Evolutionary conservation across 208 protist species (phyloP).

Genomic region (Acanthamoeba polyphaga): DNA sequence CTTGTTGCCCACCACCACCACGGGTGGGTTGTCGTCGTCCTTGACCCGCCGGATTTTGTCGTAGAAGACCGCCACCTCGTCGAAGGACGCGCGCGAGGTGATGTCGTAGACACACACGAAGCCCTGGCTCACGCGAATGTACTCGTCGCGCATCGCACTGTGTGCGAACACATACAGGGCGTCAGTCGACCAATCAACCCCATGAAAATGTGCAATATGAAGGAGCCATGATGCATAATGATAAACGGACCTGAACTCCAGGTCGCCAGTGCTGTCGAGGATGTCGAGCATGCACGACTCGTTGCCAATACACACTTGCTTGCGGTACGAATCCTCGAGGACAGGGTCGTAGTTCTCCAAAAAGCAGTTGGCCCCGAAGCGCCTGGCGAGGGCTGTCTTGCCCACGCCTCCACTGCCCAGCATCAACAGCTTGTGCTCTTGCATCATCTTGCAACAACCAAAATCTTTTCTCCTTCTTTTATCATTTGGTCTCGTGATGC

Average conservation of each 20-base stretch:
- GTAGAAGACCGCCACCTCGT: slow-evolving; percentile 65
- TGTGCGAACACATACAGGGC: not conserved
- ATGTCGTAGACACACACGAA: slow-evolving; percentile 82
- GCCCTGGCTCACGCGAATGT: slow-evolving; percentile 75
- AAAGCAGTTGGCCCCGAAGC: not conserved
- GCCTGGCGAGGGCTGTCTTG: not conserved
- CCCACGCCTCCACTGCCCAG: not conserved
- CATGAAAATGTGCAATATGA: no score
- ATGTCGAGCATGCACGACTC: slow-evolving; percentile 25
- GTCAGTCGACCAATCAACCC: not conserved
- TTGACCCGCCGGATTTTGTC: not conserved
- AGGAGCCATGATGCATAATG: not conserved
- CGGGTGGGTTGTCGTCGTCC: slow-evolving; percentile 76
- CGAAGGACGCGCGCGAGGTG: slow-evolving; percentile 74
- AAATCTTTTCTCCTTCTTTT: no score
- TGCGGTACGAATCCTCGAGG: slow-evolving; percentile 26
- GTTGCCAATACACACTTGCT: not conserved
- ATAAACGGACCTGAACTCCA: slow-evolving; percentile 80
- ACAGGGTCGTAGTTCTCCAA: slow-evolving; percentile 77
- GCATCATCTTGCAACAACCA: no score
- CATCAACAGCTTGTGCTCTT: no score
- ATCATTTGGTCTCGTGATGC: no score
- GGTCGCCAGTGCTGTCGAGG: slow-evolving; percentile 72
- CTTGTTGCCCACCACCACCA: slow-evolving; percentile 89
- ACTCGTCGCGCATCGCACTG: not conserved